These are phyloP conservation scores for Zymoseptoria crescenta DNA, from an alignment of 2,329 filamentous ascomycete species.

Conservation along the genomic window DNA sequence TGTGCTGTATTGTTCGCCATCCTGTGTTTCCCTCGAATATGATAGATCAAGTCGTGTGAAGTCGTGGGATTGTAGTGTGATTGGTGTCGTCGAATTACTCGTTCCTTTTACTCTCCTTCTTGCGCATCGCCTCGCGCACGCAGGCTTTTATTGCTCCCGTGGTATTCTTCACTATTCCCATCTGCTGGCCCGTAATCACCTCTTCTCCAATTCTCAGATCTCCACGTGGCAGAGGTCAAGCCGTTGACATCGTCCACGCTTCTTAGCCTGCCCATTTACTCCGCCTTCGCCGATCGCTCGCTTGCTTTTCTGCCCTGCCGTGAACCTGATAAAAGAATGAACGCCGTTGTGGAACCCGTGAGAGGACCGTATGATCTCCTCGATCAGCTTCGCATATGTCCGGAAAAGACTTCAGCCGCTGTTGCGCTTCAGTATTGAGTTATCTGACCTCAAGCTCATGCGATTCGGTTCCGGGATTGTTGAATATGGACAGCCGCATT, in stretches of 20 bases:
- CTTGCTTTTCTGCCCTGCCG: background rate
- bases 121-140: background rate
- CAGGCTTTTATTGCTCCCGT: background rate
- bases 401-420: background rate
- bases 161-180: background rate
- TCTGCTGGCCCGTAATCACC: background rate
- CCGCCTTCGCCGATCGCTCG: background rate
- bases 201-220: background rate
- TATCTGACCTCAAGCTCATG: background rate
- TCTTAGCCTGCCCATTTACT: background rate
- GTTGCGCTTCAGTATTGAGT: background rate
- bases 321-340: background rate
- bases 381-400: background rate
- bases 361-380: background rate
- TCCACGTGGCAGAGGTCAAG: background rate
- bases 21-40: too few relatives aligned
- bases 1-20: too few relatives aligned
- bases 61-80: background rate
- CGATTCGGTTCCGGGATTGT: slow-evolving; percentile 3
- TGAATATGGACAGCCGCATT: slow-evolving; percentile 32
- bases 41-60: background rate
- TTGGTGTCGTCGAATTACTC: background rate
- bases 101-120: background rate
- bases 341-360: background rate
- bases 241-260: background rate